These are phyloP conservation scores for Venturia oleaginea DNA, from an alignment of 2,329 filamentous ascomycete species.

Conservation along the genomic window DNA sequence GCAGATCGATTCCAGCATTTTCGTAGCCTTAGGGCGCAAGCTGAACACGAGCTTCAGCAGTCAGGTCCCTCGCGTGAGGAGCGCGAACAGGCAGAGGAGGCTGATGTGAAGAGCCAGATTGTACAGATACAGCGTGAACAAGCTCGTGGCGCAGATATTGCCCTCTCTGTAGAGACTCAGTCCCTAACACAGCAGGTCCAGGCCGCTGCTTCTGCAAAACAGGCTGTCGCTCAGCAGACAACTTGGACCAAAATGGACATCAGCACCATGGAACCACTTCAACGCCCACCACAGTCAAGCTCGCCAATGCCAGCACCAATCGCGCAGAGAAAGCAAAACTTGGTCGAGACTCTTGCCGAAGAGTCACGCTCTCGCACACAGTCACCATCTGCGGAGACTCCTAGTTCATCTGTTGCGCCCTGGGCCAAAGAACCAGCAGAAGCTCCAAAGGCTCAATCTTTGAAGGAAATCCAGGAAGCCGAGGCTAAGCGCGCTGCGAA, in stretches of 20 bases:
- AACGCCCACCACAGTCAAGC: conserved; percentile 64
- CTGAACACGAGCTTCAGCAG: conserved; percentile 45
- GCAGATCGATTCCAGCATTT: conserved; percentile 75
- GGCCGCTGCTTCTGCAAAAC: conserved; percentile 56
- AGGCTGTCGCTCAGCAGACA: conserved; percentile 45
- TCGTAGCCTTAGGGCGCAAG: conserved; percentile 64
- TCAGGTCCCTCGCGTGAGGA: conserved; percentile 14
- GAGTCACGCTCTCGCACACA: conserved; percentile 66
- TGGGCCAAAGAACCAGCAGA: conserved; percentile 83
- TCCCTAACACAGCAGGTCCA: conserved; percentile 77
- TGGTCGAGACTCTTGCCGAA: conserved; percentile 62
- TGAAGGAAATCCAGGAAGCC: conserved; percentile 94
- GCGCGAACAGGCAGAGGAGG: conserved; percentile 17
- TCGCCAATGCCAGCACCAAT: conserved; percentile 83
- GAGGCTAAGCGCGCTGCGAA: conserved; percentile 90
- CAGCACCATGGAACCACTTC: conserved; percentile 52
- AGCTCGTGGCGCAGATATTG: conserved; percentile 15
- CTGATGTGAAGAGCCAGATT: conserved; percentile 26
- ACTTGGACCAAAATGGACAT: conserved; percentile 52
- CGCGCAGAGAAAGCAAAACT: conserved; percentile 75
- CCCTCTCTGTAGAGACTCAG: conserved; percentile 22
- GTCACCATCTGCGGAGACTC: conserved; percentile 59
- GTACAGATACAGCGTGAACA: conserved; percentile 19
- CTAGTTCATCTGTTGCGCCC: conserved; percentile 69
- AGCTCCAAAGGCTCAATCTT: conserved; percentile 71